Conservation (phyloP, 352 stramenopile species). For the Pythium volutum region DNA sequence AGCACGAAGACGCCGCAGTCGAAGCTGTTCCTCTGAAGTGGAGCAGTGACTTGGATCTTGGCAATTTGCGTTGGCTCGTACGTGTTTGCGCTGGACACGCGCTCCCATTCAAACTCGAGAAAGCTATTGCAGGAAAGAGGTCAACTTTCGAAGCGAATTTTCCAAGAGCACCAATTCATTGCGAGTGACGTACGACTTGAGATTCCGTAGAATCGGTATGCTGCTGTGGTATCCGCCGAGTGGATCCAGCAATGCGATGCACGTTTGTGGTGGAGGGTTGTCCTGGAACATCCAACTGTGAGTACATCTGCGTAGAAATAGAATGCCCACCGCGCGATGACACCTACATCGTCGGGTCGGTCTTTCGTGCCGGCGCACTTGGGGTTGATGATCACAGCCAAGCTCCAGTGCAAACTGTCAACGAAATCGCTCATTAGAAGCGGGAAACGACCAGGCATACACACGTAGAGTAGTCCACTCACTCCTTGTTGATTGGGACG, state of each 20-base stretch:
- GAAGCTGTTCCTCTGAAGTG: slow-evolving; percentile 18
- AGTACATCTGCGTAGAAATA: not conserved
- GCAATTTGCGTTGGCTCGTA: slow-evolving; percentile 28
- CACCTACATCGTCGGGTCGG: slow-evolving; percentile 31
- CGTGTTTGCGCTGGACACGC: slow-evolving; percentile 65
- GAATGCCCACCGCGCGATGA: not conserved
- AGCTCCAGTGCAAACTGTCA: slow-evolving; percentile 75
- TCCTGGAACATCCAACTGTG: not conserved
- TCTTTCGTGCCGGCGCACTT: slow-evolving; percentile 30
- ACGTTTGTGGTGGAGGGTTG: slow-evolving; percentile 27
- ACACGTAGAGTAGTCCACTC: slow-evolving; percentile 20
- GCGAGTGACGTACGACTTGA: slow-evolving; percentile 41
- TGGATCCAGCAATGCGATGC: slow-evolving; percentile 66
- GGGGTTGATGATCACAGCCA: slow-evolving; percentile 78
- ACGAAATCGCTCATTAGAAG: not conserved
- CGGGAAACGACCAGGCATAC: not conserved
- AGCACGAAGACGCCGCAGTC: slow-evolving; percentile 26
- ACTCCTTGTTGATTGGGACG: slow-evolving; percentile 88
- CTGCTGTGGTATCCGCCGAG: slow-evolving; percentile 71
- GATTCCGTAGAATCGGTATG: slow-evolving; percentile 47
- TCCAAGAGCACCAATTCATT: not conserved
- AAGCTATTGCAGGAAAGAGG: not conserved
- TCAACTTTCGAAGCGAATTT: not conserved
- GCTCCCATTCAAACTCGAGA: slow-evolving; percentile 34
- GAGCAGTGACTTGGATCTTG: slow-evolving; percentile 12